Conservation (phyloP, 441 rosid genomes). For the Macaranga tanarius region DNA sequence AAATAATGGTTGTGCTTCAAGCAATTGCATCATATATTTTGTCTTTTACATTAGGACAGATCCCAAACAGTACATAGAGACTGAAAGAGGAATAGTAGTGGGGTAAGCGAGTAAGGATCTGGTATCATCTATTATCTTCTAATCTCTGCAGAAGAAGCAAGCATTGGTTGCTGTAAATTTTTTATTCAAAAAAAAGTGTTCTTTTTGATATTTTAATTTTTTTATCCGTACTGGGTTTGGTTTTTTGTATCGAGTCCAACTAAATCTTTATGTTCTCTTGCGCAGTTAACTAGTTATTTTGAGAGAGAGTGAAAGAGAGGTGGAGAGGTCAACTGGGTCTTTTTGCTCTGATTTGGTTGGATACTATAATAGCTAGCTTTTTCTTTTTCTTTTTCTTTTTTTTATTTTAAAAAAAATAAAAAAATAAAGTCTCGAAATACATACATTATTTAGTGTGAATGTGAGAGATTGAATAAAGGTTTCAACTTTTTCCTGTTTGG, state of each 20-base stretch:
- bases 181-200: constrained; percentile 17
- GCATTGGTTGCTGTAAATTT: constrained; percentile 21
- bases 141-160: not conserved
- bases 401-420: no score
- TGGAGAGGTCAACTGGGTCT: constrained; percentile 27
- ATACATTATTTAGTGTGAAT: not conserved
- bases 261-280: not conserved
- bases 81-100: constrained; percentile 8
- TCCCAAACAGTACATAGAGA: constrained; percentile 26
- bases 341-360: constrained; percentile 24
- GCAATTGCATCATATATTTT: constrained; percentile 13
- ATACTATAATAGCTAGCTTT: not conserved
- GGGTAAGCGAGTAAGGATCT: constrained; percentile 15
- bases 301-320: not conserved
- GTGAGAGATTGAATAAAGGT: constrained; percentile 14
- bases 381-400: not conserved
- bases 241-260: not conserved
- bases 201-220: not conserved
- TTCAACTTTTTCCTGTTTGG: constrained; percentile 15
- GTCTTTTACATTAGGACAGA: constrained; percentile 32
- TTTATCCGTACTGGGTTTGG: constrained; percentile 22
- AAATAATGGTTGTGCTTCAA: not conserved
- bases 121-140: not conserved
- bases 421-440: not conserved
- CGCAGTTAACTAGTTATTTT: not conserved